Conservation (phyloP, 805 yeast species). For the Candida endomychidarum region DNA sequence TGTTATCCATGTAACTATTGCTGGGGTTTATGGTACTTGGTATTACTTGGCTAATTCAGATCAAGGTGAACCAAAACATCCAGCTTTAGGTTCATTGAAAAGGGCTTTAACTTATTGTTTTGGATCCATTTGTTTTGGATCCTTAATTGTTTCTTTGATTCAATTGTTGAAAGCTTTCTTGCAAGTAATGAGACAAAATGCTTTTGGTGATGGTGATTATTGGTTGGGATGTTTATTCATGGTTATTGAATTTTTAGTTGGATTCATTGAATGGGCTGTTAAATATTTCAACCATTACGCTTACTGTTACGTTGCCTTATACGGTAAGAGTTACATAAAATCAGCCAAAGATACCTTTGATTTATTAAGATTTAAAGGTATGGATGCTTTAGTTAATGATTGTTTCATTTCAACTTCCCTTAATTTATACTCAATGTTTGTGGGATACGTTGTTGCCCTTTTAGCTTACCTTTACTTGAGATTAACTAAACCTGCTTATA, state of each 20-base stretch:
- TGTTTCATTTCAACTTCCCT: constrained; percentile 77
- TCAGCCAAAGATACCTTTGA: constrained; percentile 84
- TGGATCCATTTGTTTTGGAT: constrained; percentile 89
- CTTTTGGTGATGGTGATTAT: constrained; percentile 51
- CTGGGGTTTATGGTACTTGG: constrained; percentile 91
- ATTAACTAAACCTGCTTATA: constrained; percentile 68
- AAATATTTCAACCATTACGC: constrained; percentile 90
- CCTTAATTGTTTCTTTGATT: constrained; percentile 66
- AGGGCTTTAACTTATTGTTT: constrained; percentile 83
- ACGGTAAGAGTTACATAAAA: constrained; percentile 72
- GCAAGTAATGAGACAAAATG: constrained; percentile 50
- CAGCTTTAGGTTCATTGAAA: constrained; percentile 77
- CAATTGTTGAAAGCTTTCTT: constrained; percentile 63
- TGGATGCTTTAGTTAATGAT: constrained; percentile 83
- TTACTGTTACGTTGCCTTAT: constrained; percentile 80
- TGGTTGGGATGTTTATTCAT: constrained; percentile 54
- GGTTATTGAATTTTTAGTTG: constrained; percentile 57
- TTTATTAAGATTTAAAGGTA: constrained; percentile 73
- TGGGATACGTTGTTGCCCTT: constrained; percentile 60
- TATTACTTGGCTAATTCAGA: constrained; percentile 75
- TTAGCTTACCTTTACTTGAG: constrained; percentile 65
- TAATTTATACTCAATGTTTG: constrained; percentile 71
- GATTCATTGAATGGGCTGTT: constrained; percentile 74
- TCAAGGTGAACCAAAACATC: constrained; percentile 75
- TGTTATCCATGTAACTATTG: constrained; percentile 73